phyloP scores from a whole-genome alignment of 2,329 filamentous ascomycete genomes.

The Alternaria sp. region DNA sequence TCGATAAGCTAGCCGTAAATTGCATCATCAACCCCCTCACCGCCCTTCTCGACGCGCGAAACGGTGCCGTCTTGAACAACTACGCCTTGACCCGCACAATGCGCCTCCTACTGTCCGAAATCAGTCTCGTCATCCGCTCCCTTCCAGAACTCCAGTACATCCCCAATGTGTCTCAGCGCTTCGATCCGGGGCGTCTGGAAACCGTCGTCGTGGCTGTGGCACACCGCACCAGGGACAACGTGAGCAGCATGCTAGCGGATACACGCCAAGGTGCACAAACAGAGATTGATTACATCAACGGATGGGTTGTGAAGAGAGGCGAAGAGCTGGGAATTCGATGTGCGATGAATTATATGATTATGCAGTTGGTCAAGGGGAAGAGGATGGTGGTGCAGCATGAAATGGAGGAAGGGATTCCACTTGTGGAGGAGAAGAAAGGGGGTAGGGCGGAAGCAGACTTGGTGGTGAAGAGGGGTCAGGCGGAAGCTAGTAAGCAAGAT shows the following conservation, averaged over 20 bases:
- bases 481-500: not conserved
- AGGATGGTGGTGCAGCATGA: conserved; percentile 56
- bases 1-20: conserved; percentile 79
- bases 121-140: conserved; percentile 72
- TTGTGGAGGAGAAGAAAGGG: conserved; percentile 27
- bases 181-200: conserved; percentile 68
- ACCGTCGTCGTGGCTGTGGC: conserved; percentile 65
- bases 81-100: conserved; percentile 71
- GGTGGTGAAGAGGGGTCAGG: not conserved
- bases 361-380: conserved; percentile 78
- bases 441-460: conserved; percentile 11
- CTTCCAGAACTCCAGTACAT: conserved; percentile 77
- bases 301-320: conserved; percentile 81
- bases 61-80: conserved; percentile 75
- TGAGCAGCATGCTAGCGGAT: conserved; percentile 73
- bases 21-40: conserved; percentile 83
- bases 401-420: conserved; percentile 51
- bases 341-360: conserved; percentile 75
- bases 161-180: conserved; percentile 66
- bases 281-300: conserved; percentile 86
- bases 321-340: conserved; percentile 75
- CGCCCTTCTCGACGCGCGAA: conserved; percentile 77
- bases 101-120: conserved; percentile 76
- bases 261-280: conserved; percentile 68
- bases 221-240: conserved; percentile 62